Conservation (phyloP, 352 stramenopile species). For the Phytophthora ramorum region DNA sequence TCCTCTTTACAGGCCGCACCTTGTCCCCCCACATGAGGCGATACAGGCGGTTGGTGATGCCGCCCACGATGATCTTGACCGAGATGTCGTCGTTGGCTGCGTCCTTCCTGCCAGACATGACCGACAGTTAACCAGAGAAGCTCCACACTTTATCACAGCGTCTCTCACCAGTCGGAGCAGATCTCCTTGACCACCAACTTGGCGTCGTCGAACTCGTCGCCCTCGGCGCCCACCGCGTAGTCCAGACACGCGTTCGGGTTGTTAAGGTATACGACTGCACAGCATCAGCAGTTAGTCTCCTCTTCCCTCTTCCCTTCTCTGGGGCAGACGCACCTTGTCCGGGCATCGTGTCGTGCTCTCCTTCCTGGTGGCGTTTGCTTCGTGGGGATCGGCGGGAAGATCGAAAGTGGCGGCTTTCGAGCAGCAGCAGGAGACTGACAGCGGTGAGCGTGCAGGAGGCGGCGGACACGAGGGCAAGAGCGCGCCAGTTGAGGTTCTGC, state of each 20-base stretch:
- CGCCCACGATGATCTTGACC: constrained; percentile 89
- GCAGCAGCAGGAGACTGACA: constrained; percentile 55
- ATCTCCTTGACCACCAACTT: constrained; percentile 81
- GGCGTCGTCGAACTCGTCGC: constrained; percentile 84
- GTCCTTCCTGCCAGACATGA: constrained; percentile 46
- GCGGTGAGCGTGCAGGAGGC: constrained; percentile 69
- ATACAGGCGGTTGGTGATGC: constrained; percentile 95
- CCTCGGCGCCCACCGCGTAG: constrained; percentile 69
- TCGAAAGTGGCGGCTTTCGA: constrained; percentile 32
- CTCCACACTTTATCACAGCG: neutral
- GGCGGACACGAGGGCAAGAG: constrained; percentile 58
- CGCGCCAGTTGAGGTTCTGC: constrained; percentile 54
- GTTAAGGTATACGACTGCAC: constrained; percentile 80
- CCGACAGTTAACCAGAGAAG: neutral
- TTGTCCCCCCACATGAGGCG: constrained; percentile 75
- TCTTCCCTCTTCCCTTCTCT: neutral
- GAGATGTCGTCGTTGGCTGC: constrained; percentile 67
- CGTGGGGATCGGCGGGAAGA: constrained; percentile 14
- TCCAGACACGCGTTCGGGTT: constrained; percentile 77
- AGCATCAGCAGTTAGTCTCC: neutral
- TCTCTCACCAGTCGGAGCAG: constrained; percentile 60
- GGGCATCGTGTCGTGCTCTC: constrained; percentile 19
- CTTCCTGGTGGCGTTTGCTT: constrained; percentile 5
- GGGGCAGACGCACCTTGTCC: constrained; percentile 12
- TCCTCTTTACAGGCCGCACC: constrained; percentile 22